These are phyloP conservation scores for Sclerotinia minor DNA, from an alignment of 2,329 filamentous ascomycete species.

Conservation along the genomic window DNA sequence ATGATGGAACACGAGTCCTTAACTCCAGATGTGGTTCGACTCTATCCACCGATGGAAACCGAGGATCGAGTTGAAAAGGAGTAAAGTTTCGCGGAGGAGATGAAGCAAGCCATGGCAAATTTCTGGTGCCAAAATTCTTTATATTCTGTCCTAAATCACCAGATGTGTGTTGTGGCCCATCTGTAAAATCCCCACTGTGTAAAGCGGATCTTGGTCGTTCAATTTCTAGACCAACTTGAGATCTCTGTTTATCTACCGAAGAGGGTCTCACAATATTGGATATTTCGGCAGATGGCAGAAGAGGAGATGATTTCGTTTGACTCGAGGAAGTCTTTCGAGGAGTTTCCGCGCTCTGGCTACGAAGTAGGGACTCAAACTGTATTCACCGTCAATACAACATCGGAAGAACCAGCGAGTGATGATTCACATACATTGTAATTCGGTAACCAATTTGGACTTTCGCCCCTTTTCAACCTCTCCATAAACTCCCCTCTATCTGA, in stretches of 20 bases:
- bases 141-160: conserved; percentile 22
- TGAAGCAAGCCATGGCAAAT: conserved; percentile 52
- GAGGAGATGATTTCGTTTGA: conserved; percentile 37
- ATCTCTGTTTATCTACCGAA: conserved; percentile 45
- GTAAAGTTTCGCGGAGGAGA: conserved; percentile 56
- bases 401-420: conserved; percentile 6
- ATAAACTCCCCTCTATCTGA: conserved; percentile 77
- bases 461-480: conserved; percentile 75
- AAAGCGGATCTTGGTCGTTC: conserved; percentile 78
- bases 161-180: conserved; percentile 30
- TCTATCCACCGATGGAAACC: conserved; percentile 34
- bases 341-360: conserved; percentile 35
- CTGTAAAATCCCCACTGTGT: conserved; percentile 66
- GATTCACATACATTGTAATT: conserved; percentile 56
- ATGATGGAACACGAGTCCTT: conserved; percentile 50
- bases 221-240: conserved; percentile 63
- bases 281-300: conserved; percentile 43
- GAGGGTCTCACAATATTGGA: conserved; percentile 40
- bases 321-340: conserved; percentile 32
- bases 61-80: conserved; percentile 48
- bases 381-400: conserved; percentile 23
- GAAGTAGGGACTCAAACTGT: conserved; percentile 38
- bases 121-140: conserved; percentile 29
- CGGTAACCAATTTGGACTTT: conserved; percentile 73
- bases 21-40: conserved; percentile 25